Base-by-base conservation (phyloP, 169 alveolate species). In the Plasmodium knowlesi region DNA sequence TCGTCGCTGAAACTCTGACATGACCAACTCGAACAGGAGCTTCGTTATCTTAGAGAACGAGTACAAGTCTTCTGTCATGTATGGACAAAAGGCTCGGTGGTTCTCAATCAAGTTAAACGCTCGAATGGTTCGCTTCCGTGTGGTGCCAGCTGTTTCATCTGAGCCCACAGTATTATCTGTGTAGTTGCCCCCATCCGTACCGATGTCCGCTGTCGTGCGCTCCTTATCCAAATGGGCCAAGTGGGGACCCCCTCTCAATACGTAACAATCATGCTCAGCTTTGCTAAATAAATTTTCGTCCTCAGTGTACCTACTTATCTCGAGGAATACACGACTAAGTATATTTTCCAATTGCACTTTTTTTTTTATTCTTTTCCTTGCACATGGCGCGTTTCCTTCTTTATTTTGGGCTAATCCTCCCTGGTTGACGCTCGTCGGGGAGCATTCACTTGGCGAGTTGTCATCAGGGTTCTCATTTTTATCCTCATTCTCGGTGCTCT, bases 21-120 rank as follows among this genome's bases (percentile, higher is more conserved):
- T 78, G 34, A 89, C 78, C 34, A 89, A 61, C 53, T 89, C 94
- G 53, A 89, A 89, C 34, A 89, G 50, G 12, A 89, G 90, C 72
- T 50, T 80, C 39, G 94, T 89, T 54, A 89, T 89, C 76, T 89
- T 89, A 19, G 94, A 89, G 73, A 89, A 89, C n/a, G 71, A 22
- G 43, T 89, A 89, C 50, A 89, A 39, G 37, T 89, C 94, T 89
- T 89, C 94, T 25, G 84, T 89, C 50, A 89, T 67, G 43, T 89
- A 89, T 9, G 94, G 94, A 16, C 94, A 89, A 53, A 79, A 89
- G 54, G 72, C 37, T 32, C 94, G 67, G 34, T 89, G 94, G 72
- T 89, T 89, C 72, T 89, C 94, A 61, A 89, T 70, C 32, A 67
- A 28, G 50, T 89, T 70, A 72, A 89, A 89, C 30, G 73, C 53